Evolutionary conservation across 306 rosid species (phyloP).

Genomic region (Vicia faba): DNA sequence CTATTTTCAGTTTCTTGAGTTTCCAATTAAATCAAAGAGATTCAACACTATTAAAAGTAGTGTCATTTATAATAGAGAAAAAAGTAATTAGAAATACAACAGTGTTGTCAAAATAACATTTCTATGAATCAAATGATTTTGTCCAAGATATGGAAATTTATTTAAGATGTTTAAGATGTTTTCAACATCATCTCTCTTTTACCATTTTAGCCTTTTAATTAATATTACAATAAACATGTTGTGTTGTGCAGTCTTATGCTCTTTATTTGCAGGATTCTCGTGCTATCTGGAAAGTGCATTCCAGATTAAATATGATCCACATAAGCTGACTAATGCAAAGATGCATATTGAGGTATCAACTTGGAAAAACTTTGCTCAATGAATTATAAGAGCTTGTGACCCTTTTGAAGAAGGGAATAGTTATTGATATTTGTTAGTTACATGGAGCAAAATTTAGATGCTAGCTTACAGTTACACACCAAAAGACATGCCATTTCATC

Average conservation of each 20-base stretch:
- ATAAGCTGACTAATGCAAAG: not conserved
- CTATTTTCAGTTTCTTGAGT: conserved; percentile 3
- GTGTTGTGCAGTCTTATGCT: not conserved
- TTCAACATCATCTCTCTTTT: not conserved
- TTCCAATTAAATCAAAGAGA: too few relatives aligned
- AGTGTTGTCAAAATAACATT: too few relatives aligned
- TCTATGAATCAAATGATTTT: conserved; percentile 3
- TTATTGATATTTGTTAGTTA: conserved; percentile 1
- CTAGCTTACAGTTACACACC: not conserved
- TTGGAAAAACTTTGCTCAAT: not conserved
- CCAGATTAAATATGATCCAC: not conserved
- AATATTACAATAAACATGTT: not conserved
- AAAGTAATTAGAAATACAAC: too few relatives aligned
- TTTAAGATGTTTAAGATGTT: not conserved
- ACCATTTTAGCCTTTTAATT: conserved; percentile 11
- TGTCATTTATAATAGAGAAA: too few relatives aligned
- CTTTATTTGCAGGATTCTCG: conserved; percentile 3
- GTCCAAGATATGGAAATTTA: conserved; percentile 12
- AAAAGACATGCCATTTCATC: not conserved
- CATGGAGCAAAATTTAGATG: not conserved
- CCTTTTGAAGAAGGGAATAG: not conserved
- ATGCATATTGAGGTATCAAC: not conserved
- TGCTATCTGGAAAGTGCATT: not conserved
- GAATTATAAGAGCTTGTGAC: not conserved
- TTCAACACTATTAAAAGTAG: too few relatives aligned